phyloP scores from a whole-genome alignment of 2,329 filamentous ascomycete genomes.

The Aspergillus fumigatus region DNA sequence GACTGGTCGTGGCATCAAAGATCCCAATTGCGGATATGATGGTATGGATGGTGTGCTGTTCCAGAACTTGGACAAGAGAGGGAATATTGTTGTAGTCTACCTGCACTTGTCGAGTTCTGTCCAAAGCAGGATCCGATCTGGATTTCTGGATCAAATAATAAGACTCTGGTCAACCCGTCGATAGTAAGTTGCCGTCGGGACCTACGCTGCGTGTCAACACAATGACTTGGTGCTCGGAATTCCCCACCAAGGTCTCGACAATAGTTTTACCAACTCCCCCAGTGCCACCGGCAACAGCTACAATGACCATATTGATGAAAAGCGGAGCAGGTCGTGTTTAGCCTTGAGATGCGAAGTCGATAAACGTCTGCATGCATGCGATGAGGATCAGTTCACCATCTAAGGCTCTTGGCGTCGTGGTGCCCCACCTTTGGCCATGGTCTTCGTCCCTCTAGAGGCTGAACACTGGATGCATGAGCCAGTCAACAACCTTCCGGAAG shows the following conservation, averaged over 20 bases:
- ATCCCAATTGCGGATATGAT: slow-evolving; percentile 43
- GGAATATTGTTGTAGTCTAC: slow-evolving; percentile 33
- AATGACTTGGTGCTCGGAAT: slow-evolving; percentile 35
- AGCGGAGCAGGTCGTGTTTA: neutral
- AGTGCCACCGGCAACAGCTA: slow-evolving; percentile 47
- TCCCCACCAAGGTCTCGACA: slow-evolving; percentile 39
- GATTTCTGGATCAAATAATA: neutral
- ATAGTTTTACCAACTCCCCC: slow-evolving; percentile 45
- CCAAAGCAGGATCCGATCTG: slow-evolving; percentile 4
- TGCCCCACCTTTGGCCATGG: neutral
- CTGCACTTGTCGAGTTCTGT: slow-evolving; percentile 15
- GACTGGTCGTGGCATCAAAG: slow-evolving; percentile 22
- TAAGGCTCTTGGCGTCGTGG: neutral
- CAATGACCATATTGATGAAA: slow-evolving; percentile 30
- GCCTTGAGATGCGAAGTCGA: neutral
- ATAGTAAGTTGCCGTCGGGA: neutral
- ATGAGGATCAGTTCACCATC: neutral
- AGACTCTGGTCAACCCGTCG: neutral
- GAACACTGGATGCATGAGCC: neutral
- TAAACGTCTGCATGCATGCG: neutral
- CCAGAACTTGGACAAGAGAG: slow-evolving; percentile 22
- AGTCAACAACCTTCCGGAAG: neutral
- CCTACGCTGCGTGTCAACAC: slow-evolving; percentile 41
- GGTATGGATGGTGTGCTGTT: slow-evolving; percentile 41
- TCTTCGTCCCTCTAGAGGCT: neutral